phyloP scores from a whole-genome alignment of 2,329 filamentous ascomycete species.

The Colletotrichum zoysiae region DNA sequence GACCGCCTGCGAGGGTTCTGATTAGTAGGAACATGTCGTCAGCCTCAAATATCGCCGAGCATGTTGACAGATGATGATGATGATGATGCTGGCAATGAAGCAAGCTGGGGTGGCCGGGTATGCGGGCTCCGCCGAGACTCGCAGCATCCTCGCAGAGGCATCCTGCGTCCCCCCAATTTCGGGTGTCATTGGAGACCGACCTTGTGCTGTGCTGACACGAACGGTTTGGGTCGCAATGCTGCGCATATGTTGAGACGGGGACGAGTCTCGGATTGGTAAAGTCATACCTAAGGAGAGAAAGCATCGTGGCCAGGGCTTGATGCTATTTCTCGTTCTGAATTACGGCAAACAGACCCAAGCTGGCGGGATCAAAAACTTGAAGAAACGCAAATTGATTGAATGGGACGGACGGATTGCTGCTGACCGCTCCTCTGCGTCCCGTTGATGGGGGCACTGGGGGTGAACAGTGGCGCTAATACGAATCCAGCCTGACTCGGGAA shows the following conservation, averaged over 20 bases:
- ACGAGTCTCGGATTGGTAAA: slow-evolving; percentile 1
- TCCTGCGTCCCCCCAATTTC: slow-evolving; percentile 1
- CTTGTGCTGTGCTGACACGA: slow-evolving; percentile 5
- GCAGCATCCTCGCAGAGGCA: slow-evolving; percentile 32
- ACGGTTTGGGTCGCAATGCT: slow-evolving; percentile 6
- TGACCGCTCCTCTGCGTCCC: slow-evolving; percentile 11
- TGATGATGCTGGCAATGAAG: slow-evolving; percentile 15
- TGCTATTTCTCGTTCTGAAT: not conserved
- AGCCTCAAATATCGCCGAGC: slow-evolving; percentile 19
- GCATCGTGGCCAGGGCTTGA: not conserved
- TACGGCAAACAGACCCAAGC: slow-evolving; percentile 12
- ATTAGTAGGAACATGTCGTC: not conserved
- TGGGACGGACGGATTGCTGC: slow-evolving; percentile 12
- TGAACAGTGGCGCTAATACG: slow-evolving; percentile 9
- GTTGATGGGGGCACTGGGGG: not conserved
- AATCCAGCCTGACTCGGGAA: slow-evolving; percentile 3
- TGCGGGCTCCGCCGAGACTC: slow-evolving; percentile 36
- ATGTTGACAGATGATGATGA: slow-evolving; percentile 15
- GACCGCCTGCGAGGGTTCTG: slow-evolving; percentile 3
- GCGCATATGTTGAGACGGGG: slow-evolving; percentile 4
- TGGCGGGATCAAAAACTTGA: slow-evolving; percentile 8
- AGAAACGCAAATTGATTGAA: not conserved
- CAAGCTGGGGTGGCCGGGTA: slow-evolving; percentile 34
- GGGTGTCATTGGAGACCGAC: slow-evolving; percentile 16
- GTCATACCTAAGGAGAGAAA: slow-evolving; percentile 5